Evolutionary conservation across 108 stramenopile species (phyloP), one percentile per base, ranked within the genome.

Genomic region (Cyclotella distinguenda): DNA sequence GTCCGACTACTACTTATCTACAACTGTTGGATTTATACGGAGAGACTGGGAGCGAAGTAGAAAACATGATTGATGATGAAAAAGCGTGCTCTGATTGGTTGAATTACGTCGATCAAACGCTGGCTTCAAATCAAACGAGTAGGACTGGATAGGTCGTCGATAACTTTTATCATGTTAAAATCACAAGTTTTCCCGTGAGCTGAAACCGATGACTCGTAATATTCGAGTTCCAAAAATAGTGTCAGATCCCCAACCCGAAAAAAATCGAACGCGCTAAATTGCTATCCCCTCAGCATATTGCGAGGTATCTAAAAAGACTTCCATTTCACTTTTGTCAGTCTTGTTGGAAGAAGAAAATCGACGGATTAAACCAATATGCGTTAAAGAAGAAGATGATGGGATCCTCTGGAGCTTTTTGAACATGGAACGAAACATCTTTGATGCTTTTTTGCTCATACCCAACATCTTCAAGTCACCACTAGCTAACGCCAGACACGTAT

Each of bases 11-110:
- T 16, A 72, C 45, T 8, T 76, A 76, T 46, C 48, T 76, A 26
- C 60, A 68, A 46, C 31, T 76, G 53, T 40, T 76, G 34, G 74
- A 76, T 39, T 68, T 68, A 54, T 76, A 76, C 25, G 66, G 74
- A 19, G 42, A 56, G 43, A 26, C 28, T 15, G 16, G 13, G 6
- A 31, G 0, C 1, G 53, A 66, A 6, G 46, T 60, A 35, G 31
- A 59, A n/a, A n/a, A n/a, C n/a, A n/a, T n/a, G 8, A 56, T 44
- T 8, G 47, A 60, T 9, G 34, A 60, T 31, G 27, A 60, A 6
- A 31, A 48, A 34, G 19, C n/a, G n/a, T n/a, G 45, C 19, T 60
- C 60, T 55, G 74, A 76, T 68, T 76, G 74, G 74, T 35, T 76
- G 25, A 60, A 63, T 3, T 76, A 63, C 42, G 66, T 76, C n/a